These are phyloP conservation scores for Leccinum griseonigrum DNA, from an alignment of 1,284 basidiomycete species.

Conservation along the genomic window DNA sequence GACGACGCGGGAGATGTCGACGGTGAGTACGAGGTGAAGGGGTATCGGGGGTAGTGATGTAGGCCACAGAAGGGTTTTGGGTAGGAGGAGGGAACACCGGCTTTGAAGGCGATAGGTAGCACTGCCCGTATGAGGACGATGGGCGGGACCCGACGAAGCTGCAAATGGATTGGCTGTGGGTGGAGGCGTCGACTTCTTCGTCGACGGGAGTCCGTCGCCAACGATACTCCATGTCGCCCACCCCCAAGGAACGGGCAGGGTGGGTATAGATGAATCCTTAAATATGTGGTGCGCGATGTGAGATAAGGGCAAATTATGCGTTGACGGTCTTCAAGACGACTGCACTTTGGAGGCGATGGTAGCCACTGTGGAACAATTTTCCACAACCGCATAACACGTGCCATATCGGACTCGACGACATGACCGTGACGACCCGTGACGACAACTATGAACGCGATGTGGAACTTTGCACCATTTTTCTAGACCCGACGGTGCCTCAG, in stretches of 20 bases:
- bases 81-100: conserved; percentile 25
- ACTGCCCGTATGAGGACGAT: conserved; percentile 47
- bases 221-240: conserved; percentile 24
- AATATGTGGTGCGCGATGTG: conserved; percentile 21
- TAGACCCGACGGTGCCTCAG: no score
- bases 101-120: conserved; percentile 41
- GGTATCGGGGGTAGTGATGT: conserved; percentile 43
- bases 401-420: no score
- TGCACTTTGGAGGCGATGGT: no score
- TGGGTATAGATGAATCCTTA: conserved; percentile 36
- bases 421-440: conserved; percentile 72
- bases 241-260: conserved; percentile 13
- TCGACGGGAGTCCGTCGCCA: conserved; percentile 42
- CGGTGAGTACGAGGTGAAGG: conserved; percentile 48
- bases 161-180: conserved; percentile 52
- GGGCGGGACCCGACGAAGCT: conserved; percentile 48
- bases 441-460: conserved; percentile 26
- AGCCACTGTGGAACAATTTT: no score
- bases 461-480: no score
- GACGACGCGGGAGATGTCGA: conserved; percentile 55
- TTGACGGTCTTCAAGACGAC: no score
- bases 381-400: no score
- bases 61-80: conserved; percentile 14
- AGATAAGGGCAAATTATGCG: no score
- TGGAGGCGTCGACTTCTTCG: conserved; percentile 50